Evolutionary conservation across 2,329 filamentous ascomycete species (phyloP).

Genomic region (Ceratocystis eucalypticola): DNA sequence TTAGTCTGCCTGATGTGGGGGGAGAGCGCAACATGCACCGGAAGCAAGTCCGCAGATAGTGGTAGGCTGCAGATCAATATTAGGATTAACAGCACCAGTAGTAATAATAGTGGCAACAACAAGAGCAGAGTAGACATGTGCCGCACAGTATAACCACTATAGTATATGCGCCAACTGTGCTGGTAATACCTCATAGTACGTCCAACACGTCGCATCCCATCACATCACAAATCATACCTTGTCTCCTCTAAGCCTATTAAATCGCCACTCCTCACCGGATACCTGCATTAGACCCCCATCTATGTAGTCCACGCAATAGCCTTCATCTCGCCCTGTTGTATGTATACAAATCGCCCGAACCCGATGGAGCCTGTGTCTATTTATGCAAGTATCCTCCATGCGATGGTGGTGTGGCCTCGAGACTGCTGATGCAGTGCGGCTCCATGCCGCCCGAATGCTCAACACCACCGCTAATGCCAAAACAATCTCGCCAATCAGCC

Average conservation of each 20-base stretch:
- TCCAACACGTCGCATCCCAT: not conserved
- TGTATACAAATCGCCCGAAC: not conserved
- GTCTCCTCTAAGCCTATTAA: not conserved
- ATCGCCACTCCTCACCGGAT: not conserved
- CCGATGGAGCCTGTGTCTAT: not conserved
- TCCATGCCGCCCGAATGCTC: not conserved
- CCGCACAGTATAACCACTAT: not conserved
- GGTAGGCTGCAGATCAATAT: not conserved
- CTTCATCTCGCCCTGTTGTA: not conserved
- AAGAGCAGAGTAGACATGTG: not conserved
- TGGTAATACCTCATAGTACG: not conserved
- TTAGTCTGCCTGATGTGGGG: not conserved
- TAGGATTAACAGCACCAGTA: not conserved
- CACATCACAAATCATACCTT: not conserved
- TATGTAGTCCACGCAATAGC: not conserved
- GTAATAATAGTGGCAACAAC: not conserved
- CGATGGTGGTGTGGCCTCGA: not conserved
- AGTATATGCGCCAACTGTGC: not conserved
- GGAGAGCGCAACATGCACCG: not conserved
- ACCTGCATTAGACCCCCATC: not conserved
- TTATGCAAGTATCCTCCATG: not conserved
- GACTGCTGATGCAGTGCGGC: not conserved
- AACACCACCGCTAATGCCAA: not conserved
- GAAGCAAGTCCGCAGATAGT: not conserved
- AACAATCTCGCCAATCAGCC: too few species aligned